Evolutionary conservation across 164 flowering plant genomes (phyloP).

Genomic region (Malania oleifera): DNA sequence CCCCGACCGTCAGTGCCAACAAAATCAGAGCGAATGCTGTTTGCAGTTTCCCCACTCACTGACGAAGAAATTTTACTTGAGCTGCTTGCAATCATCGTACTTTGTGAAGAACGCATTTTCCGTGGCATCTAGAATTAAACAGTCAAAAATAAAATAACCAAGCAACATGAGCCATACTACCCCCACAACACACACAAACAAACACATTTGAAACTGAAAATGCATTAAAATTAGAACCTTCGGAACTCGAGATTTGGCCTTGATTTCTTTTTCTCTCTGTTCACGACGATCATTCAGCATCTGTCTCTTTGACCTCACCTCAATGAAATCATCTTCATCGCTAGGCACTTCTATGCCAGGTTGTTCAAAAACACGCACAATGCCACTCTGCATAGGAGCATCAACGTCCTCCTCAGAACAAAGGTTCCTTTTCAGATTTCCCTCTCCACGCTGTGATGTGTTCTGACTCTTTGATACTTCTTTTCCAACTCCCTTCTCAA

Average conservation of each 20-base stretch:
- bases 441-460: constrained; percentile 35
- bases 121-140: constrained; percentile 44
- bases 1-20: constrained; percentile 32
- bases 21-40: constrained; percentile 25
- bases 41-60: constrained; percentile 33
- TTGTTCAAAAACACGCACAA: constrained; percentile 85
- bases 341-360: constrained; percentile 95
- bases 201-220: not conserved
- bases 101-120: constrained; percentile 51
- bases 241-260: constrained; percentile 57
- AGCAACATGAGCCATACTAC: constrained; percentile 1
- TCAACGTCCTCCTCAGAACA: constrained; percentile 63
- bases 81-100: constrained; percentile 21
- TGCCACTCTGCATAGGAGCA: constrained; percentile 85
- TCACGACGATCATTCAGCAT: constrained; percentile 96
- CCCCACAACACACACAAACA: too few relatives aligned
- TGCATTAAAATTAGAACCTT: constrained; percentile 53
- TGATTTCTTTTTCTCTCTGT: constrained; percentile 85
- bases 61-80: constrained; percentile 32
- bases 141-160: constrained; percentile 3
- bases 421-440: constrained; percentile 39
- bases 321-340: constrained; percentile 98
- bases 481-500: constrained; percentile 36
- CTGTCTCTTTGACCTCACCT: constrained; percentile 96
- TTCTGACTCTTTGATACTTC: constrained; percentile 30